Conservation (phyloP, 2,329 filamentous ascomycete species). For the Blumeria graminis region DNA sequence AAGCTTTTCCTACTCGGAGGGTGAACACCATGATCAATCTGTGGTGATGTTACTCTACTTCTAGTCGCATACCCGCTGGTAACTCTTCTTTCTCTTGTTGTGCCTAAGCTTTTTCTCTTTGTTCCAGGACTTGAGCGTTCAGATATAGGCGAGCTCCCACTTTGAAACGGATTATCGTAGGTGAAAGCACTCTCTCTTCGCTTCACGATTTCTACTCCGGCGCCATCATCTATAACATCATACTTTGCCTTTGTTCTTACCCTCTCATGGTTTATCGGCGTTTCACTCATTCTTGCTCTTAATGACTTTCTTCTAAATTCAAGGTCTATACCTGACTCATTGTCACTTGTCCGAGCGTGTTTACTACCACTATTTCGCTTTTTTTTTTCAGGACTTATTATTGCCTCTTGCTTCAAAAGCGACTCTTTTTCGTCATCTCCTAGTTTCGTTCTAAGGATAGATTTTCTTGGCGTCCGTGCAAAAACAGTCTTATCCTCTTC, state of each 20-base stretch:
- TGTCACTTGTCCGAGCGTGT: slow-evolving; percentile 26
- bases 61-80: slow-evolving; percentile 18
- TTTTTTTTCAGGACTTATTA: slow-evolving; percentile 8
- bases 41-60: slow-evolving; percentile 25
- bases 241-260: slow-evolving; percentile 24
- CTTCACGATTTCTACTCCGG: slow-evolving; percentile 5
- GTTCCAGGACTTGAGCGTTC: slow-evolving; percentile 23
- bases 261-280: slow-evolving; percentile 4
- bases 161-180: slow-evolving; percentile 82
- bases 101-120: slow-evolving; percentile 17
- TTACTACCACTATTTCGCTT: slow-evolving; percentile 17
- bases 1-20: slow-evolving; percentile 33
- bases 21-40: slow-evolving; percentile 25
- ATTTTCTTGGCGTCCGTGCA: slow-evolving; percentile 25
- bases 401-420: not conserved
- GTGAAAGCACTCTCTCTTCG: slow-evolving; percentile 46
- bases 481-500: slow-evolving; percentile 29
- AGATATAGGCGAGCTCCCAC: slow-evolving; percentile 40
- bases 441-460: slow-evolving; percentile 18
- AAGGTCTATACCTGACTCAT: slow-evolving; percentile 22
- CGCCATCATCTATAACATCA: slow-evolving; percentile 25
- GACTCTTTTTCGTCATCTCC: slow-evolving; percentile 4
- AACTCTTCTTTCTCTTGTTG: slow-evolving; percentile 17
- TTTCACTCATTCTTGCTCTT: slow-evolving; percentile 23
- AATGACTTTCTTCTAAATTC: slow-evolving; percentile 20